These are phyloP conservation scores for Arachis hypogaea DNA, from an alignment of 306 rosid genomes.

Conservation along the genomic window DNA sequence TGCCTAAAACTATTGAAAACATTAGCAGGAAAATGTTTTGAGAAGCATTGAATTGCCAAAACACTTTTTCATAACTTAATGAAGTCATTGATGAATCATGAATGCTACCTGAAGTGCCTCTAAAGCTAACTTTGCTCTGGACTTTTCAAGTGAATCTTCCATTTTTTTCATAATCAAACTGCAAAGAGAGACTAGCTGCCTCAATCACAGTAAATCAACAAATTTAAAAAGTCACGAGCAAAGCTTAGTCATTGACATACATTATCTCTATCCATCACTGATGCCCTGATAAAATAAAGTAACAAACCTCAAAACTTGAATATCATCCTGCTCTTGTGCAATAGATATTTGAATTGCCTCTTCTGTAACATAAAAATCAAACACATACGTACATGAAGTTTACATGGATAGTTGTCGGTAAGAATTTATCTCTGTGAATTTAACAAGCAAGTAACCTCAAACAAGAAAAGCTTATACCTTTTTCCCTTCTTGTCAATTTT, in stretches of 20 bases:
- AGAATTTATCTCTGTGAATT: background rate
- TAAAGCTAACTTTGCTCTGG: slow-evolving; percentile 63
- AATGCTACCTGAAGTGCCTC: slow-evolving; percentile 84
- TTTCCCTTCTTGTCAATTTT: no score
- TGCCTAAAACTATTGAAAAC: slow-evolving; percentile 24
- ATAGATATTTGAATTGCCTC: slow-evolving; percentile 78
- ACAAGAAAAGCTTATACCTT: no score
- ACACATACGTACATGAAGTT: slow-evolving; percentile 18
- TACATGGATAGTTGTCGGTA: background rate
- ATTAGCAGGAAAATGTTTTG: slow-evolving; percentile 1
- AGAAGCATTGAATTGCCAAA: background rate
- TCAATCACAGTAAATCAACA: slow-evolving; percentile 43
- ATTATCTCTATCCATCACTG: slow-evolving; percentile 89
- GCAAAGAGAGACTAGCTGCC: slow-evolving; percentile 32
- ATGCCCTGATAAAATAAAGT: slow-evolving; percentile 60
- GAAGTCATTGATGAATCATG: background rate
- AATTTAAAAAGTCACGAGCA: slow-evolving; percentile 8
- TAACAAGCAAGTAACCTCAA: slow-evolving; percentile 5
- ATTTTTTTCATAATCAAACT: slow-evolving; percentile 62
- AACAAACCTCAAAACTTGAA: slow-evolving; percentile 63
- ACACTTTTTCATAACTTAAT: background rate
- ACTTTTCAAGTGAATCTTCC: slow-evolving; percentile 63
- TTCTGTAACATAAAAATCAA: slow-evolving; percentile 54
- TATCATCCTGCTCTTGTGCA: slow-evolving; percentile 64
- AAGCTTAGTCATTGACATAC: slow-evolving; percentile 45